Conservation (phyloP, 495 filamentous ascomycete genomes). For the Amphirosellinia nigrospora region DNA sequence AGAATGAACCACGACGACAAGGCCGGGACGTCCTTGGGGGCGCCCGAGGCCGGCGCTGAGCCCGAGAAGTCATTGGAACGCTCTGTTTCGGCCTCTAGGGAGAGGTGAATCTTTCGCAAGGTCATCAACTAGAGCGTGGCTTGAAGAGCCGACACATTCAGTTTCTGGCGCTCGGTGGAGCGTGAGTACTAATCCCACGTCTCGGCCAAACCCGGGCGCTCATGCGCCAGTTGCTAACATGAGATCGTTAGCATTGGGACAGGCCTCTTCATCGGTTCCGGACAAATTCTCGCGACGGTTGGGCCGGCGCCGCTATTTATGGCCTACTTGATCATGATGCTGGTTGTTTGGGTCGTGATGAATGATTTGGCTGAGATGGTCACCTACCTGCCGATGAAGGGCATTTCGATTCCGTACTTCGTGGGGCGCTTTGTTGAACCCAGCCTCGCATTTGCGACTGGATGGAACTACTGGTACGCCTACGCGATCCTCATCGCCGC, state of each 20-base stretch:
- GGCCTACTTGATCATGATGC: constrained; percentile 57
- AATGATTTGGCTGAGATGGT: constrained; percentile 57
- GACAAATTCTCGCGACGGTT: constrained; percentile 52
- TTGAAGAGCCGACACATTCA: constrained; percentile 73
- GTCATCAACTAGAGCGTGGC: constrained; percentile 61
- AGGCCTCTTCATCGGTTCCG: constrained; percentile 61
- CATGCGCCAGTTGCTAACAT: constrained; percentile 9
- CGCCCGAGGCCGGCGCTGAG: constrained; percentile 18
- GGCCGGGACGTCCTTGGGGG: neutral
- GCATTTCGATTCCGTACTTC: constrained; percentile 65
- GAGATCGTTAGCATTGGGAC: constrained; percentile 62
- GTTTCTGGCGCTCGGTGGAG: constrained; percentile 74
- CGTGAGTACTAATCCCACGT: constrained; percentile 37
- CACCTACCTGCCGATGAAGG: constrained; percentile 68
- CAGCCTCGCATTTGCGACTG: constrained; percentile 79
- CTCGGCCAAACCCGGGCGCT: neutral
- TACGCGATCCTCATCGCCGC: constrained; percentile 57
- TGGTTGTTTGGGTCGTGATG: constrained; percentile 51
- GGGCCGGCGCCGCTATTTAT: constrained; percentile 59
- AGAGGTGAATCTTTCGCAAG: constrained; percentile 45
- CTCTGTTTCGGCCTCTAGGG: constrained; percentile 51
- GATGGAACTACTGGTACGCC: constrained; percentile 73
- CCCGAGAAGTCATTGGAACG: constrained; percentile 55
- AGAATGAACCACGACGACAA: constrained; percentile 11
- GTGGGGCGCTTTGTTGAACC: constrained; percentile 76